phyloP scores from a whole-genome alignment of 1,139 yeast species.

The Candida pseudoviswanathii region DNA sequence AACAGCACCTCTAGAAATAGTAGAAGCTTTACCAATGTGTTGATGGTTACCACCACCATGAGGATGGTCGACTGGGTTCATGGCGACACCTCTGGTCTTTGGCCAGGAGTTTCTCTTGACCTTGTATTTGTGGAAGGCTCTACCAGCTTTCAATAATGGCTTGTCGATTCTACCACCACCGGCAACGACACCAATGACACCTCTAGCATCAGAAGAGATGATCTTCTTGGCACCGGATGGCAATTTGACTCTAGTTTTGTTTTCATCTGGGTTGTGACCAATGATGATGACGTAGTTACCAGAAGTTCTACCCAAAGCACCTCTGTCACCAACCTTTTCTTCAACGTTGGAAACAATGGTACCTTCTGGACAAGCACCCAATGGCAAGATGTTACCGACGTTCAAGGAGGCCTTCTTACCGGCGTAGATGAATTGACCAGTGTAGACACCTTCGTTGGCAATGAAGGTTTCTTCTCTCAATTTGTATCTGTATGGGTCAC shows the following conservation, averaged over 20 bases:
- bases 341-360: slow-evolving; percentile 98
- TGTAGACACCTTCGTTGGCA: slow-evolving; percentile 99
- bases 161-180: slow-evolving; percentile 99
- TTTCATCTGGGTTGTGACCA: slow-evolving; percentile 99
- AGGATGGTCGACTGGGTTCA: slow-evolving; percentile 99
- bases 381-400: slow-evolving; percentile 97
- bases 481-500: slow-evolving; percentile 99
- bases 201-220: slow-evolving; percentile 94
- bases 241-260: slow-evolving; percentile 98
- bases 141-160: slow-evolving; percentile 99
- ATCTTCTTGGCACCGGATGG: slow-evolving; percentile 99
- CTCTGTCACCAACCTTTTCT: slow-evolving; percentile 99
- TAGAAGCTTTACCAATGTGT: slow-evolving; percentile 99
- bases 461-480: slow-evolving; percentile 97
- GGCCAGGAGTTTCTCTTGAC: slow-evolving; percentile 99
- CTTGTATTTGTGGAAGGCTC: slow-evolving; percentile 99
- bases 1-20: slow-evolving; percentile 99
- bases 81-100: slow-evolving; percentile 99
- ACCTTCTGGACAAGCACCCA: slow-evolving; percentile 98
- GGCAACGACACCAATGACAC: slow-evolving; percentile 99
- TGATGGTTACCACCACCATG: slow-evolving; percentile 99
- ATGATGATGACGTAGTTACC: slow-evolving; percentile 99
- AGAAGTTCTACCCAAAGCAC: slow-evolving; percentile 99
- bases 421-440: slow-evolving; percentile 98
- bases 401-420: slow-evolving; percentile 98